Base-by-base conservation (phyloP, 805 yeast species). In the Metschnikowia continentalis region DNA sequence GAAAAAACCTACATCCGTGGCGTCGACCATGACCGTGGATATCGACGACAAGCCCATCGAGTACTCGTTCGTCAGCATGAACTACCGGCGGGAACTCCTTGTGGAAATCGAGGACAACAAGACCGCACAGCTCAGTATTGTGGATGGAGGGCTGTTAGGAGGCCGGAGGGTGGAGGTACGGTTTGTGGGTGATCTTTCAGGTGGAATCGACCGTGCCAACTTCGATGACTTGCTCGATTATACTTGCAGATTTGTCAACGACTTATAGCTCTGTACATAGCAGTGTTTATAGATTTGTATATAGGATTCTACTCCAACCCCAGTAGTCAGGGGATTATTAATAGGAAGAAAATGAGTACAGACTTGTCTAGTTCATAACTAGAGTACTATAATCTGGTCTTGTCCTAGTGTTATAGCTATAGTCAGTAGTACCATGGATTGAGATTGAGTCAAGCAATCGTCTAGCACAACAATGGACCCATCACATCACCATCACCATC, bases 81-180 rank as follows among this genome's bases (percentile, higher is more conserved):
- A 68, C n/a, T 72, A 74, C 60, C 64, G 82, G 42, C 71, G 77
- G 8, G 78, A 77, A 52, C 59, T 78, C 35, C 76, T 74, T 46
- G 69, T 79, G 50, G 53, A 62, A n/a, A 72, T 61, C 48, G 66
- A 66, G 13, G 70, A 67, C 14, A 61, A 60, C 40, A 60, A 63
- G 15, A 48, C 65, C 39, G 63, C 79, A 17, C 81, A 79, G 54
- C 69, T 72, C 48, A 69, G 76, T 39, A 61, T 72, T 15, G 65
- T 78, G 15, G 86, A 82, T 58, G 84, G 84, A n/a, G 86, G 86
- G 3, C 63, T 72, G 6, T 66, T 79, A 42, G 85, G 84, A 11
- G 86, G 86, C 1, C 67, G 82, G 51, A 66, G 72, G 23, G 54
- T 69, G 7, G 86, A 82, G 55, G 53, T 54, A 3, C 37, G 54